phyloP scores from a whole-genome alignment of 2,329 filamentous ascomycete species.

The Aspergillus niger region DNA sequence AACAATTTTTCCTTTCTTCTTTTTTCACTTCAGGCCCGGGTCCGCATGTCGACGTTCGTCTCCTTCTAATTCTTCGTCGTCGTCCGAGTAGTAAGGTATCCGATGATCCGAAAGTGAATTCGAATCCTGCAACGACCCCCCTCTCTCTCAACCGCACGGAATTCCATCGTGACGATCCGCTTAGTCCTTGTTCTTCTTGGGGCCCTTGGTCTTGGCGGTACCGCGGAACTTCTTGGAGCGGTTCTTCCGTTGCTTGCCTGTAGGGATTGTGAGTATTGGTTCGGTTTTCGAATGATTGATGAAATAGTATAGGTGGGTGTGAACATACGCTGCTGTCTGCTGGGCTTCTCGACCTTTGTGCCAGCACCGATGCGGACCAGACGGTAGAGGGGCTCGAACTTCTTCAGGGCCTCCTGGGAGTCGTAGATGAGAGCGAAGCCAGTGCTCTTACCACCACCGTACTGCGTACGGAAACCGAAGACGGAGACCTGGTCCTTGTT shows the following conservation, averaged over 20 bases:
- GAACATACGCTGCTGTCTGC: conserved; percentile 97
- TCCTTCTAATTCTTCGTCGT: neutral
- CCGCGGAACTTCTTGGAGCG: conserved; percentile 97
- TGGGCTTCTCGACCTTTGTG: conserved; percentile 93
- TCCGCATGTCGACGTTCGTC: neutral
- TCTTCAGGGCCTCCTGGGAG: conserved; percentile 97
- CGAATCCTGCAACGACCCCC: conserved; percentile 22
- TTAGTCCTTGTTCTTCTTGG: conserved; percentile 89
- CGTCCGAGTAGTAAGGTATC: conserved; percentile 1
- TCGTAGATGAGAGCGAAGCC: conserved; percentile 99
- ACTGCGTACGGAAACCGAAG: conserved; percentile 98
- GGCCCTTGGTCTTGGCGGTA: conserved; percentile 97
- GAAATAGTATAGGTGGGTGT: neutral
- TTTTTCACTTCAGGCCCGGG: conserved; percentile 5
- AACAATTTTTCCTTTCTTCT: neutral
- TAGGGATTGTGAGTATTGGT: conserved; percentile 29
- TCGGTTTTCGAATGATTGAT: neutral
- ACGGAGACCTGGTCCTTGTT: conserved; percentile 96
- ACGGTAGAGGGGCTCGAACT: conserved; percentile 99
- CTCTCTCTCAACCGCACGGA: conserved; percentile 28
- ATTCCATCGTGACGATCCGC: conserved; percentile 38
- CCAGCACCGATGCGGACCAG: conserved; percentile 90
- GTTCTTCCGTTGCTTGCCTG: conserved; percentile 99
- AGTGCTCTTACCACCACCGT: conserved; percentile 99
- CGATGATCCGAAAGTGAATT: conserved; percentile 4